A percentile compares a stretch with the other conserved stretches of the same genome.
phyloP scores from a whole-genome alignment of 441 rosid species.

The Adansonia rubrostipa region DNA sequence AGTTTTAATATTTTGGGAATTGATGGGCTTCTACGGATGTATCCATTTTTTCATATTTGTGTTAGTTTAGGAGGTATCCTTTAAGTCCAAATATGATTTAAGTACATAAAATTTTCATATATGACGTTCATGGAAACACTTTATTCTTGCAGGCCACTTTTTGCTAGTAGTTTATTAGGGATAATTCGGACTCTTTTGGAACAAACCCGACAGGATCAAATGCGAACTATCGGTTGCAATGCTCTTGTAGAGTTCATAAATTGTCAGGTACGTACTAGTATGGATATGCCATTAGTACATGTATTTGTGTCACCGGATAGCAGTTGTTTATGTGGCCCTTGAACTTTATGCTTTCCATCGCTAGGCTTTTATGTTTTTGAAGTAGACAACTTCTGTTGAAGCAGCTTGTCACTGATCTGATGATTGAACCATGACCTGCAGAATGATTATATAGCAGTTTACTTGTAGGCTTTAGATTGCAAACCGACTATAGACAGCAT shows the following conservation, averaged over 20 bases:
- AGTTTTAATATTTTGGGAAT: background rate
- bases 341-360: conserved; percentile 20
- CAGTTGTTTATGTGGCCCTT: background rate
- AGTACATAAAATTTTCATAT: background rate
- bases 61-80: background rate
- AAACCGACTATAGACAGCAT: conserved; percentile 10
- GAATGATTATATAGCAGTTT: conserved; percentile 4
- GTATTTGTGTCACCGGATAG: background rate
- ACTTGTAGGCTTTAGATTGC: conserved; percentile 17
- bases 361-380: conserved; percentile 8
- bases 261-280: conserved; percentile 66
- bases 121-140: conserved; percentile 27
- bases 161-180: conserved; percentile 83
- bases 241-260: conserved; percentile 82
- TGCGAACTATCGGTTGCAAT: conserved; percentile 77
- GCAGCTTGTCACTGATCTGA: conserved; percentile 3
- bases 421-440: background rate
- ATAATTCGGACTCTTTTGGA: conserved; percentile 82
- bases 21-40: background rate
- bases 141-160: conserved; percentile 74
- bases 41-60: background rate
- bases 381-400: conserved; percentile 17
- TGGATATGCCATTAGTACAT: conserved; percentile 15
- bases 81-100: conserved; percentile 1
- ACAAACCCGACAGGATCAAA: conserved; percentile 69